Conservation (phyloP, 495 filamentous ascomycete genomes). For the Neurospora sp. region DNA sequence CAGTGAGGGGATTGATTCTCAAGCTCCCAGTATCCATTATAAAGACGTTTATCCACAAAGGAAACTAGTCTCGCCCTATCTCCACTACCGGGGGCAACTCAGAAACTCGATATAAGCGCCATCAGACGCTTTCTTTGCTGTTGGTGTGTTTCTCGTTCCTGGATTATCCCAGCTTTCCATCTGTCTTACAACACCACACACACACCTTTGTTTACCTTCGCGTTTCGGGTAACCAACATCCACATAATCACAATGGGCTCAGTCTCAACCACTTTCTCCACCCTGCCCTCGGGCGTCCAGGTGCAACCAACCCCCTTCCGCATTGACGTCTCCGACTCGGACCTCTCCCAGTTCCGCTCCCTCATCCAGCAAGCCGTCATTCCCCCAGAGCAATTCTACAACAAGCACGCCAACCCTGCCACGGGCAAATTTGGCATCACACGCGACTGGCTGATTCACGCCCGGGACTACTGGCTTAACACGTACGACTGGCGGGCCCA, state of each 20-base stretch:
- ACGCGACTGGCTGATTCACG: conserved; percentile 43
- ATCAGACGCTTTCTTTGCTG: background rate
- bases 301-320: conserved; percentile 5
- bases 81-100: background rate
- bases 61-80: background rate
- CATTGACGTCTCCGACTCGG: conserved; percentile 1
- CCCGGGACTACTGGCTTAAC: conserved; percentile 43
- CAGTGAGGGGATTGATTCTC: background rate
- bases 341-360: conserved; percentile 3
- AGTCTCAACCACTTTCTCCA: background rate
- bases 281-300: conserved; percentile 3
- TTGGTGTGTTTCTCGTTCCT: background rate
- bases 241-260: background rate
- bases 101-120: background rate
- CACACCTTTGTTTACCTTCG: background rate
- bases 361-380: conserved; percentile 3
- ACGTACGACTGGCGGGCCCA: conserved; percentile 38
- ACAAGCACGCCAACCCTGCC: conserved; percentile 3
- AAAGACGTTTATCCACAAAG: background rate
- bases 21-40: background rate
- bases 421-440: conserved; percentile 42
- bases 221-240: background rate
- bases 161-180: background rate
- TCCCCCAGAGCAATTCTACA: conserved; percentile 6
- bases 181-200: background rate